These are phyloP conservation scores for Candida glucosophila DNA, from an alignment of 1,139 yeast genomes.

Conservation along the genomic window DNA sequence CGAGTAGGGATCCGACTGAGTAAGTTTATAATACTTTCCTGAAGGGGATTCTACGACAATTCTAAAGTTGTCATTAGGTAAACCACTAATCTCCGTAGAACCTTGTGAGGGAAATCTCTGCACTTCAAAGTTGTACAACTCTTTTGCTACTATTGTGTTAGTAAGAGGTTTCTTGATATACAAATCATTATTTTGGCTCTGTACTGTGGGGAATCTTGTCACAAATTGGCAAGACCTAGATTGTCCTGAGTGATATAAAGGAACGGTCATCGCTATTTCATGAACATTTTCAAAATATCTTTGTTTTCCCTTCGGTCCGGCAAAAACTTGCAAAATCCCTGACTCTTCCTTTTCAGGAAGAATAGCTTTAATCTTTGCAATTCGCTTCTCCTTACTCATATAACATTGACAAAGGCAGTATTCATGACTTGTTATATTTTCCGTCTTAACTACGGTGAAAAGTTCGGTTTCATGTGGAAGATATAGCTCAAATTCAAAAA, in stretches of 20 bases:
- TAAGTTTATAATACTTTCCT: conserved; percentile 63
- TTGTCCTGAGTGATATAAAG: conserved; percentile 67
- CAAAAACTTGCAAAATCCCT: conserved; percentile 71
- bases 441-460: conserved; percentile 45
- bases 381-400: conserved; percentile 58
- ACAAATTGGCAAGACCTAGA: conserved; percentile 54
- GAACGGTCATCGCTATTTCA: conserved; percentile 69
- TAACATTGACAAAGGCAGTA: conserved; percentile 66
- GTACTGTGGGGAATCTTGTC: conserved; percentile 63
- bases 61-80: conserved; percentile 38
- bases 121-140: conserved; percentile 56
- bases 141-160: conserved; percentile 45
- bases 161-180: conserved; percentile 84
- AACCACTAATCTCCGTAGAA: conserved; percentile 26
- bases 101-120: conserved; percentile 60
- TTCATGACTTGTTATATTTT: conserved; percentile 42
- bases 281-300: conserved; percentile 53
- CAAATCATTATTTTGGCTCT: conserved; percentile 62
- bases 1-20: conserved; percentile 33
- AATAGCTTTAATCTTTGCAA: conserved; percentile 72
- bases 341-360: conserved; percentile 59
- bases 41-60: conserved; percentile 77
- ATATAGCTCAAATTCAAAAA: conserved; percentile 67
- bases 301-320: conserved; percentile 60
- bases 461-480: conserved; percentile 66